Conservation (phyloP, 1,284 basidiomycete genomes). For the Ustilago curta region DNA sequence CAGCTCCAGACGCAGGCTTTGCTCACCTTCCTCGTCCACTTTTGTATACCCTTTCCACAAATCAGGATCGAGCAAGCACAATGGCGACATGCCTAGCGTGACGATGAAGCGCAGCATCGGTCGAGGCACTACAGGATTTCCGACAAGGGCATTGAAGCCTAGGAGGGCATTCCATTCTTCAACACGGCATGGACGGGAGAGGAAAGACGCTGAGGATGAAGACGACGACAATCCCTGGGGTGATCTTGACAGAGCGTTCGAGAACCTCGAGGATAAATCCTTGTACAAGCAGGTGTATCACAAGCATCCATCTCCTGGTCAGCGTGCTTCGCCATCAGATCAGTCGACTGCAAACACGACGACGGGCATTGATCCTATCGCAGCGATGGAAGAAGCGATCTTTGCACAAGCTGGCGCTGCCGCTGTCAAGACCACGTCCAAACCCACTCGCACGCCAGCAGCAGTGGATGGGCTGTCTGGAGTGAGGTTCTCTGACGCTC, state of each 20-base stretch:
- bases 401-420: constrained; percentile 52
- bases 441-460: background rate
- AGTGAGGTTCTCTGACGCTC: constrained; percentile 27
- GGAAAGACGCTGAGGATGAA: constrained; percentile 17
- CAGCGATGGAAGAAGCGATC: constrained; percentile 53
- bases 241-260: constrained; percentile 50
- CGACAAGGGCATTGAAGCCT: background rate
- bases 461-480: constrained; percentile 12
- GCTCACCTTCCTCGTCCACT: constrained; percentile 19
- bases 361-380: constrained; percentile 17
- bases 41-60: constrained; percentile 9
- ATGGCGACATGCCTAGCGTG: background rate
- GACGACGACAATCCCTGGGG: constrained; percentile 58
- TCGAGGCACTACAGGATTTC: background rate
- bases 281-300: constrained; percentile 42
- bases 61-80: constrained; percentile 4
- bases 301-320: constrained; percentile 7
- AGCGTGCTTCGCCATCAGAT: background rate
- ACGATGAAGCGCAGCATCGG: constrained; percentile 9
- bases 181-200: background rate
- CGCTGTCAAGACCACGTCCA: constrained; percentile 12
- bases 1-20: constrained; percentile 4
- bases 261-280: constrained; percentile 37
- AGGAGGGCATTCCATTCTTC: constrained; percentile 28
- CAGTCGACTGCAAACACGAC: background rate